Evolutionary conservation across 169 alveolate genomes (phyloP), one percentile per base, ranked within the genome.

Genomic region (Babesia sp.): DNA sequence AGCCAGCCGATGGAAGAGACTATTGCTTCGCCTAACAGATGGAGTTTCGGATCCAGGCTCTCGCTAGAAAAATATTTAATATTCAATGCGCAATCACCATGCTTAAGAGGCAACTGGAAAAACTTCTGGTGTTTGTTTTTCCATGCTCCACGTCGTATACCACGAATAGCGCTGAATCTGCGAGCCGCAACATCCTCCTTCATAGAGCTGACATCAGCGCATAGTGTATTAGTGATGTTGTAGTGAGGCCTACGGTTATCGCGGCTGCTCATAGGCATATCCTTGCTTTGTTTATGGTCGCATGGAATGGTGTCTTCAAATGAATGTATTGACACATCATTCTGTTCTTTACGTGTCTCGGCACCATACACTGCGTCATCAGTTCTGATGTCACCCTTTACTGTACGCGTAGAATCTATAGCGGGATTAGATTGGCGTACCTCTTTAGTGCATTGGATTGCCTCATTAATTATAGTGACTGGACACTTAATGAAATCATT

Each of bases 121-220:
- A 18, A 51, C 9, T n/a, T 28, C 2, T 64, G 24, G 34, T 46
- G 63, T 28, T 24, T 5, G 11, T 33, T 48, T 24, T 22, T 39
- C 26, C 34, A 50, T 2, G 11, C 18, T 1, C 36, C 53, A 37
- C 1, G 44, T 39, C 29, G 18, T 8, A 55, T 20, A 26, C 28
- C 56, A 68, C 78, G 58, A n/a, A 55, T 51, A 34, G 55, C 69
- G n/a, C 72, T 53, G 22, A 41, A 12, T n/a, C 37, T 34, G 26
- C 78, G 75, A 0, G n/a, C 0, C 36, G 20, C 16, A 26, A 29
- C 68, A 36, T 53, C 37, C 12, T 2, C 59, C 11, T 37, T 31
- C 79, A 69, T 53, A 28, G 44, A 7, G 29, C 26, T 33, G 6
- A 69, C 59, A 54, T 54, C 79, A 20, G 70, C 42, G 31, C 74